Evolutionary conservation across 2,329 filamentous ascomycete species (phyloP).

Genomic region (Fusarium vanettenii): DNA sequence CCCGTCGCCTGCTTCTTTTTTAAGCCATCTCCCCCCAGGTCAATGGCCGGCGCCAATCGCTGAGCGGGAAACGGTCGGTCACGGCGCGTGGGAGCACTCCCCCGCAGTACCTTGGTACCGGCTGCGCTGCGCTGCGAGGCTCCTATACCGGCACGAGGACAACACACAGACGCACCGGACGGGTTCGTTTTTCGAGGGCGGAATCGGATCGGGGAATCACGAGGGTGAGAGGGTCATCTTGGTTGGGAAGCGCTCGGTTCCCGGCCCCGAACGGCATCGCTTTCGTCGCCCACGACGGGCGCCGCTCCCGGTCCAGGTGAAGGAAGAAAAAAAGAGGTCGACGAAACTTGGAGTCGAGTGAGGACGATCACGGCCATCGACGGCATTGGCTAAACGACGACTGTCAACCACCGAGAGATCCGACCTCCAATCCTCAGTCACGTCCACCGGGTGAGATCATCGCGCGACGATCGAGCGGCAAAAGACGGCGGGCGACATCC

Average conservation of each 20-base stretch:
- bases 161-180: slow-evolving; percentile 24
- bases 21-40: slow-evolving; percentile 44
- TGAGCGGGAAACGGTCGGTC: slow-evolving; percentile 66
- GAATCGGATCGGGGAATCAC: slow-evolving; percentile 19
- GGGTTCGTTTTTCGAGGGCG: slow-evolving; percentile 22
- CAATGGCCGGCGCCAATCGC: slow-evolving; percentile 69
- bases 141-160: slow-evolving; percentile 38
- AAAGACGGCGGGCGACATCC: slow-evolving; percentile 13
- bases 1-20: slow-evolving; percentile 16
- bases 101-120: slow-evolving; percentile 64
- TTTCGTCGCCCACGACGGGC: slow-evolving; percentile 14
- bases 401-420: slow-evolving; percentile 5
- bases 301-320: slow-evolving; percentile 15
- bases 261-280: slow-evolving; percentile 20
- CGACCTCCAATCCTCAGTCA: neutral
- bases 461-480: slow-evolving; percentile 15
- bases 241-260: slow-evolving; percentile 12
- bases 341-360: neutral
- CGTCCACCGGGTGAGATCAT: slow-evolving; percentile 2
- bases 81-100: slow-evolving; percentile 70
- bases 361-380: neutral
- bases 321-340: slow-evolving; percentile 2
- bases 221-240: slow-evolving; percentile 8
- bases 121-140: slow-evolving; percentile 33
- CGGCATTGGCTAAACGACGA: slow-evolving; percentile 6